Base-by-base conservation (phyloP, 352 stramenopile species). In the Salisapilia sapeloensis region DNA sequence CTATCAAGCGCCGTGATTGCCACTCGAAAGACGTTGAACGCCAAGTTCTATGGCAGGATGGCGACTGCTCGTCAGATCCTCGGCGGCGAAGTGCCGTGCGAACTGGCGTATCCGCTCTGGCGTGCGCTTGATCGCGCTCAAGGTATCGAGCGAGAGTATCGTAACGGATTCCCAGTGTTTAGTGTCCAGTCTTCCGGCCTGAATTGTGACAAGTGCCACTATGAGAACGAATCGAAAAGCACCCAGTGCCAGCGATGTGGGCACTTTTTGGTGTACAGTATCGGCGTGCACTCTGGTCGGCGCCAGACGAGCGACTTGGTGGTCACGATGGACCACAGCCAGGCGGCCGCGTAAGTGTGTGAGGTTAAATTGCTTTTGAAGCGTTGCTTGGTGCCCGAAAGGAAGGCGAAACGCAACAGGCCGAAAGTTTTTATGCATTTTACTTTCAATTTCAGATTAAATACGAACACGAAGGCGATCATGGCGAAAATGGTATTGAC, bases 21-120 rank as follows among this genome's bases (percentile, higher is more conserved):
- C 31, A 80, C 70, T 4, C 60, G 70, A 24, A 79, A 80, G 42
- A 71, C 65, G 22, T 41, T 84, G 20, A 84, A 84, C 40, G 60
- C 62, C 29, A 78, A 64, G 47, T 76, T 61, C 24, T 81, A 84
- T 24, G 69, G 69, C 6, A 29, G 49, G 0, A 64, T 62, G 35
- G 60, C 76, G 24, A 79, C 64, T 4, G 58, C 60, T 14, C 63
- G 65, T 6, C 67, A 80, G 40, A 57, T 85, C 28, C 52, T 85
- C 15, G 52, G 57, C 9, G 70, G 70, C 15, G 66, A 82, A 44
- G 66, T 82, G 25, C 48, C 70, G 7, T 82, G 66, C 40, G 29
- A 50, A 21, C 29, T 77, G 3, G 70, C 66, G 6, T 48, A 71
- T 32, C 65, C 70, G 23, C 54, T 85, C 7, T 83, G 65, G 65